These are phyloP conservation scores for Malus sieversii DNA, from an alignment of 306 rosid species.

Conservation along the genomic window DNA sequence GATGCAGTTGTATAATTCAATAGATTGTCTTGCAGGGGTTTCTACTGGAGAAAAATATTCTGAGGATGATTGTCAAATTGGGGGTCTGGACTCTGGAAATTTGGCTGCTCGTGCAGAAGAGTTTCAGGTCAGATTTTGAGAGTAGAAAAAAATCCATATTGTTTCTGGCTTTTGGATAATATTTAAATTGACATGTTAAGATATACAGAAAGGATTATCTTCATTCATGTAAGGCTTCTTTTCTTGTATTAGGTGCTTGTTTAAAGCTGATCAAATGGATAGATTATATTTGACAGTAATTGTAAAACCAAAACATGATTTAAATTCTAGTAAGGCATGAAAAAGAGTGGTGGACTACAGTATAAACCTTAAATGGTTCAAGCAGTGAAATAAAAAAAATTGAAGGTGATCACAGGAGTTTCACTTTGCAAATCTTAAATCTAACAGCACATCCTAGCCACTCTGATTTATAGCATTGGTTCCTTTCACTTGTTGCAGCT, in stretches of 20 bases:
- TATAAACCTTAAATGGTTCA: too few species aligned
- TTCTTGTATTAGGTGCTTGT: background rate
- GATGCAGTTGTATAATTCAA: background rate
- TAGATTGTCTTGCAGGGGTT: constrained; percentile 27
- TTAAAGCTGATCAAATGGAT: background rate
- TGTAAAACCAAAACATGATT: background rate
- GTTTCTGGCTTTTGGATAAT: constrained; percentile 14
- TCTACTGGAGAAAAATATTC: constrained; percentile 37
- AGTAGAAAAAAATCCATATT: background rate
- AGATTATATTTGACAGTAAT: background rate
- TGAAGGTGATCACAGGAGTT: too few species aligned
- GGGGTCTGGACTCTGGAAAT: constrained; percentile 37
- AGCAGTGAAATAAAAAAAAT: too few species aligned
- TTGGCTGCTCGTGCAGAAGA: constrained; percentile 28
- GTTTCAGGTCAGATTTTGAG: constrained; percentile 36
- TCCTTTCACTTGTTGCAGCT: too few species aligned
- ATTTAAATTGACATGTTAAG: background rate
- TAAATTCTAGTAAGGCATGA: background rate
- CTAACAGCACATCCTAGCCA: too few species aligned
- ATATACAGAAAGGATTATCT: background rate
- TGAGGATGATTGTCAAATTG: constrained; percentile 42
- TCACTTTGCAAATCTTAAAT: too few species aligned
- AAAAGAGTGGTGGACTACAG: background rate
- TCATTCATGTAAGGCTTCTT: background rate
- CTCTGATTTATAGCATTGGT: too few species aligned